Conservation (phyloP, 2,329 filamentous ascomycete species). For the Xylariaceae sp. region DNA sequence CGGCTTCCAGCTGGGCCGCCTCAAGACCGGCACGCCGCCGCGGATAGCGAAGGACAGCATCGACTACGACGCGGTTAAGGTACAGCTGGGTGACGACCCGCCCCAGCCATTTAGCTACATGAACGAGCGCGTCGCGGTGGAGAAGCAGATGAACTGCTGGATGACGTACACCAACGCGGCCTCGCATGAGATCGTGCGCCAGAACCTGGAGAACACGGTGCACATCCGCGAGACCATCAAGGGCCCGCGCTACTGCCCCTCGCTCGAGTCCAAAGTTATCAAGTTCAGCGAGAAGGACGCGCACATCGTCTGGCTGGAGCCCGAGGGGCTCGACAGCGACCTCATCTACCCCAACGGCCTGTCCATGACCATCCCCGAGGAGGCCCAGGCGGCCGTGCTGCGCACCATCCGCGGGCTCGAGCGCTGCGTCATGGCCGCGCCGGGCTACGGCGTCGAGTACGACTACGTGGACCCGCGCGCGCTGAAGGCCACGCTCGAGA, state of each 20-base stretch:
- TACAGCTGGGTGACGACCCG: constrained; percentile 75
- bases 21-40: constrained; percentile 95
- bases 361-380: constrained; percentile 90
- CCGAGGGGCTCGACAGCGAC: constrained; percentile 85
- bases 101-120: constrained; percentile 89
- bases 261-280: constrained; percentile 87
- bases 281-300: constrained; percentile 71
- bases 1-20: constrained; percentile 78
- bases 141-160: constrained; percentile 79
- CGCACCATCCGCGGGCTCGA: constrained; percentile 83
- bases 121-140: constrained; percentile 67
- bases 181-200: constrained; percentile 75
- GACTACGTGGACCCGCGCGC: constrained; percentile 95
- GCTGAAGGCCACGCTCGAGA: constrained; percentile 83
- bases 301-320: constrained; percentile 95
- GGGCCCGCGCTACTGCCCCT: constrained; percentile 91
- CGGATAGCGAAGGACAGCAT: constrained; percentile 77
- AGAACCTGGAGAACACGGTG: constrained; percentile 90
- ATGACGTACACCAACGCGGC: constrained; percentile 78
- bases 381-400: constrained; percentile 79
- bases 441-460: constrained; percentile 96
- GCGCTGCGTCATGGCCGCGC: constrained; percentile 83
- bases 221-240: constrained; percentile 94
- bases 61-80: constrained; percentile 63
- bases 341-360: constrained; percentile 94